Base-by-base conservation (phyloP, 805 yeast genomes). In the Saccharomycopsis schoenii region DNA sequence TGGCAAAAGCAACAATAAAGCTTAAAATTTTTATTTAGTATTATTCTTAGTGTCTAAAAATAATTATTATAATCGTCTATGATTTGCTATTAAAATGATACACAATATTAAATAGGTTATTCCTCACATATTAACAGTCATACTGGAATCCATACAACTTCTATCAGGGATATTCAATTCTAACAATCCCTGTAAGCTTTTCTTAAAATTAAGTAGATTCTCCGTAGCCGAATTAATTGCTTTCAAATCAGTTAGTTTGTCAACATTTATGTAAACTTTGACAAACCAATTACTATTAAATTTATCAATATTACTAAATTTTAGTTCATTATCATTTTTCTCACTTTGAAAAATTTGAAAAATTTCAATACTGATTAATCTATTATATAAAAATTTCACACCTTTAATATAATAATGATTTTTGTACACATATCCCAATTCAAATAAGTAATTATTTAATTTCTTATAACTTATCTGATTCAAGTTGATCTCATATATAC, bases 81-180 rank as follows among this genome's bases (percentile, higher is more conserved):
- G 3, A 29, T 3, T 6, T 29, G 6, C 6, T 29, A 29, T 29
- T 6, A 6, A 29, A 29, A 6, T 4, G 6, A 6, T 6, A 4
- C 6, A 6, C 34, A 29, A 29, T 29, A 29, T 29, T 29, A 37
- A 37, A 37, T 37, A 37, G 12, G 4, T 5, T 14, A 43, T n/a
- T 2, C 14, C 14, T 17, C 37, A 52, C 39, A 52, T 52, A 36
- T 58, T 43, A 39, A 15, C 43, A 15, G 41, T 34, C n/a, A 58
- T 54, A 66, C 96, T 79, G 0, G 92, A 83, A 70, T 91, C 97
- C 90, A 91, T 89, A 29, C 79, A 76, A 69, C 82, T 83, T 64
- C 97, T 78, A 68, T 89, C 94, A 4, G 96, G 96, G 39, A 88
- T 81, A 19, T 77, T 82, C 56, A 92, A 76, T 56, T 83, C 82